These are phyloP conservation scores for Sindora glabra DNA, from an alignment of 306 rosid genomes.

Conservation along the genomic window DNA sequence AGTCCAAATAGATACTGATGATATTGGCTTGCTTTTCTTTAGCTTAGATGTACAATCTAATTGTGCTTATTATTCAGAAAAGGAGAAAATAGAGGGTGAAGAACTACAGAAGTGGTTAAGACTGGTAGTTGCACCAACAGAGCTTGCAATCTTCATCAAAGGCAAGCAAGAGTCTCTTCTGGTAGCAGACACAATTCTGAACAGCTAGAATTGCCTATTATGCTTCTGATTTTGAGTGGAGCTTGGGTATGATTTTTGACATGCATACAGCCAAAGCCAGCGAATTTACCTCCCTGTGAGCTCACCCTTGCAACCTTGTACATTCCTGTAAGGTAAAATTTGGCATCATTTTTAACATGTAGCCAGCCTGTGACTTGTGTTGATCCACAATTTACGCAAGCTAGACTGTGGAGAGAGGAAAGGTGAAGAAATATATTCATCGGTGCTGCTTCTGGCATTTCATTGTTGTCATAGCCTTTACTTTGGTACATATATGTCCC, in stretches of 20 bases:
- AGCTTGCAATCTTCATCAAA: constrained; percentile 49
- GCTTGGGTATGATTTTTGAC: constrained; percentile 23
- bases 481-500: constrained; percentile 1
- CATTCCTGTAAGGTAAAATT: constrained; percentile 36
- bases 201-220: constrained; percentile 6
- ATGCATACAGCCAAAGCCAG: constrained; percentile 7
- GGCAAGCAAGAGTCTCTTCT: constrained; percentile 58
- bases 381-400: constrained; percentile 19
- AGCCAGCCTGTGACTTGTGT: constrained; percentile 26
- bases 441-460: constrained; percentile 22
- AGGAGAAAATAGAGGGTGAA: constrained; percentile 88
- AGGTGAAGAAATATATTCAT: constrained; percentile 12
- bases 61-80: constrained; percentile 49
- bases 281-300: constrained; percentile 29
- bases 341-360: constrained; percentile 28
- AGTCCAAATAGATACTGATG: neutral
- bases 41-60: constrained; percentile 19
- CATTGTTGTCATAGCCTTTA: constrained; percentile 6
- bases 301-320: constrained; percentile 38
- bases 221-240: constrained; percentile 19
- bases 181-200: constrained; percentile 26
- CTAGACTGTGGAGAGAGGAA: constrained; percentile 12
- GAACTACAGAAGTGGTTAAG: constrained; percentile 84
- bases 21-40: neutral
- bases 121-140: constrained; percentile 79